Evolutionary conservation across 805 yeast genomes (phyloP), one percentile per base, ranked within the genome.

Genomic region (Ogataea naganishii): DNA sequence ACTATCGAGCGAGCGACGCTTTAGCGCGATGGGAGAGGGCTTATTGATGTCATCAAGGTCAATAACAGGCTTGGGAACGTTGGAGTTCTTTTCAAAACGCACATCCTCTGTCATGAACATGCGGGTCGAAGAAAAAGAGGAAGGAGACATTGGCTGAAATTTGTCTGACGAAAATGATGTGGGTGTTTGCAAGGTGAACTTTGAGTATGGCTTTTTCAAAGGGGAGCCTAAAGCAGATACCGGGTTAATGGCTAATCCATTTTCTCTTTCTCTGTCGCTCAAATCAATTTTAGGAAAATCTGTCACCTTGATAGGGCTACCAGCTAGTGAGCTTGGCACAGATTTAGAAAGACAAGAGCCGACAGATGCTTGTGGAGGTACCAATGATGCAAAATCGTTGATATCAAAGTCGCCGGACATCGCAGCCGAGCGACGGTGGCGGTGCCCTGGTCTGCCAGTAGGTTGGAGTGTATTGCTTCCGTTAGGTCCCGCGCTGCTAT

Each of bases 381-480:
- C 44, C 9, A 47, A 28, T 6, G 48, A 26, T 4, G 43, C 38
- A 31, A 44, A 30, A 22, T 45, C 53, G 31, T 37, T 46, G 20
- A 52, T 30, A 42, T 81, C 92, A 48, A 83, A 80, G 49, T 85
- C 95, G 4, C 92, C 92, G 7, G 92, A 80, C 6, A 85, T 78
- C 0, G 95, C 95, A 14, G 89, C 86, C 0, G 95, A 84, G 30
- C 95, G 61, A 45, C 83, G 72, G 46, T 85, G 95, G 26, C 82
- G 71, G 55, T 85, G 95, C 2, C 75, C 72, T 38, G 72, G 60
- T 44, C 59, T 60, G 26, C 38, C 19, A 12, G 50, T 51, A 7
- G 51, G 51, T 15, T 41, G 53, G 44, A n/a, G n/a, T n/a, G n/a
- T n/a, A n/a, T n/a, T n/a, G n/a, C n/a, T n/a, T n/a, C n/a, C n/a